Evolutionary conservation across 495 filamentous ascomycete species (phyloP).

Genomic region (Amphirosellinia nigrospora): DNA sequence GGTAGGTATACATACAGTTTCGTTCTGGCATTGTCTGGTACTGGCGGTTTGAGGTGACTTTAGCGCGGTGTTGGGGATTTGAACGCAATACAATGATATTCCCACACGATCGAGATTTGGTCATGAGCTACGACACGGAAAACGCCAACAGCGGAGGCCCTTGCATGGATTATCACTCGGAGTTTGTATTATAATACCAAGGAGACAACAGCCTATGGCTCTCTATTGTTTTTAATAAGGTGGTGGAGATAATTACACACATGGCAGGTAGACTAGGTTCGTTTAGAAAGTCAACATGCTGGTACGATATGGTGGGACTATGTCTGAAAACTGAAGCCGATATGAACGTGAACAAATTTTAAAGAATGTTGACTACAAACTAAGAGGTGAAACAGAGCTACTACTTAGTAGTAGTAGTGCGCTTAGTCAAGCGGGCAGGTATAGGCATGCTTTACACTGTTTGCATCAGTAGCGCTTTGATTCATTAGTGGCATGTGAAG

Average conservation of each 20-base stretch:
- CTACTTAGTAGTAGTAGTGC: too few species aligned
- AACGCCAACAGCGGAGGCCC: constrained; percentile 24
- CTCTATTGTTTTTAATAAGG: background rate
- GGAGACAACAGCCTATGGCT: constrained; percentile 10
- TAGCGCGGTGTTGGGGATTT: constrained; percentile 53
- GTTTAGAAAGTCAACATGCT: constrained; percentile 29
- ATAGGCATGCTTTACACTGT: background rate
- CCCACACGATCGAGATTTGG: constrained; percentile 33
- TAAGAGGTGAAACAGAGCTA: background rate
- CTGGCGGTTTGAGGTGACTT: constrained; percentile 47
- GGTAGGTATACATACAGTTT: constrained; percentile 54
- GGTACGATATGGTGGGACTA: constrained; percentile 26
- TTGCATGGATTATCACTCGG: constrained; percentile 24
- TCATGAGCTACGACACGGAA: constrained; percentile 43
- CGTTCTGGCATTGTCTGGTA: constrained; percentile 46
- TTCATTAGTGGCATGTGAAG: constrained; percentile 9
- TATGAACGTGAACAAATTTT: background rate
- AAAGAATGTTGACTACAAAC: background rate
- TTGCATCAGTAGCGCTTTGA: constrained; percentile 2
- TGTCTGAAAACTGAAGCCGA: background rate
- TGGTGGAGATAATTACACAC: background rate
- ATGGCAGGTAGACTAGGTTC: background rate
- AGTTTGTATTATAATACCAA: constrained; percentile 26
- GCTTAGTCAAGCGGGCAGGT: background rate
- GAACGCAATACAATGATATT: constrained; percentile 32